A percentile compares a stretch with the other conserved stretches of the same genome.
Conservation (phyloP, 257 asterid species). For the Solanum sitiens region DNA sequence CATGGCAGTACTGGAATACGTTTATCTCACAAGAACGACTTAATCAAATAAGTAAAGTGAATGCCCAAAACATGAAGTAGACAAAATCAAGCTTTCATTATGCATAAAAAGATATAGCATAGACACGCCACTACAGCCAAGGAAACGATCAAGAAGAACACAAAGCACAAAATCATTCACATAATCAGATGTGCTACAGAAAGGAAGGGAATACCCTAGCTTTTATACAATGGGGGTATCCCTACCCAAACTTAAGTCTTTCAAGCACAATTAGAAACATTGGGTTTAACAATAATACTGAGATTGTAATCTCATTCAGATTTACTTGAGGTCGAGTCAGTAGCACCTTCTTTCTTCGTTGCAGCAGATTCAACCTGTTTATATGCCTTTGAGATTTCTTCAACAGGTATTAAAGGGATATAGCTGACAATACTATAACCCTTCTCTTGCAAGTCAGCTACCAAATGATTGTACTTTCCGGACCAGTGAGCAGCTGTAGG, state of each 20-base stretch:
- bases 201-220: not conserved
- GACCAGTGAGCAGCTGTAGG: slow-evolving; percentile 47
- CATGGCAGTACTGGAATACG: not conserved
- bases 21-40: not conserved
- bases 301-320: slow-evolving; percentile 20
- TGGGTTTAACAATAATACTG: not conserved
- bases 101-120: not conserved
- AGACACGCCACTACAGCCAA: not conserved
- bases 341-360: slow-evolving; percentile 25
- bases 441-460: slow-evolving; percentile 26
- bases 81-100: not conserved
- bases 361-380: slow-evolving; percentile 47
- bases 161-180: not conserved
- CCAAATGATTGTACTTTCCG: slow-evolving; percentile 41
- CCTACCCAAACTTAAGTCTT: not conserved
- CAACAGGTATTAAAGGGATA: slow-evolving; percentile 57
- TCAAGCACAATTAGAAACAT: not conserved
- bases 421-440: slow-evolving; percentile 43
- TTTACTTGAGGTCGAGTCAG: slow-evolving; percentile 9
- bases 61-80: not conserved
- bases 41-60: not conserved
- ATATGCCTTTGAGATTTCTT: slow-evolving; percentile 52
- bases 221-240: not conserved
- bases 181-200: not conserved
- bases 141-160: not conserved